phyloP scores from a whole-genome alignment of 345 rosid genomes.

The Litchi chinensis region DNA sequence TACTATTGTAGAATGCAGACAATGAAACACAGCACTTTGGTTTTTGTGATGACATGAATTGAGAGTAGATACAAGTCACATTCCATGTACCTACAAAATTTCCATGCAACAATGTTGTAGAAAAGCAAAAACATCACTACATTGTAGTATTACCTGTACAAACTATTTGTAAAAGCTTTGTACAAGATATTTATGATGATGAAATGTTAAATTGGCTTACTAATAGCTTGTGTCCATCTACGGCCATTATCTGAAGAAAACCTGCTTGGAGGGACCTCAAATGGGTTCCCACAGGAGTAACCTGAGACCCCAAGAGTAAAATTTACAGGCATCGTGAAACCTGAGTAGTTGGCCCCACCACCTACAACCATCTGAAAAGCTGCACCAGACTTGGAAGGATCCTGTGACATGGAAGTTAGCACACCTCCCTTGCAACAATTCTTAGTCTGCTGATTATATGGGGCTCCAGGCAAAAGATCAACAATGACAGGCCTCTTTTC shows the following conservation, averaged over 20 bases:
- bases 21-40: constrained; percentile 90
- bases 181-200: too few species aligned
- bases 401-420: constrained; percentile 63
- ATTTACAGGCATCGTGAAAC: constrained; percentile 53
- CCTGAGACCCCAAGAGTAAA: constrained; percentile 68
- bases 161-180: too few species aligned
- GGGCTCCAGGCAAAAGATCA: constrained; percentile 75
- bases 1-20: constrained; percentile 67
- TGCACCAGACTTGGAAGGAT: constrained; percentile 44
- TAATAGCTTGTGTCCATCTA: constrained; percentile 74
- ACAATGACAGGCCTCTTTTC: constrained; percentile 59
- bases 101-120: not conserved
- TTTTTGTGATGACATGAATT: constrained; percentile 53
- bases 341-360: constrained; percentile 8
- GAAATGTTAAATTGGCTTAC: constrained; percentile 31
- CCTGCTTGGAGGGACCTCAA: constrained; percentile 48
- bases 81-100: constrained; percentile 69
- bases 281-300: constrained; percentile 55
- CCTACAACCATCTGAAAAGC: constrained; percentile 56
- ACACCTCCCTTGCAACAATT: constrained; percentile 89
- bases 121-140: too few species aligned
- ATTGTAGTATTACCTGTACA: too few species aligned
- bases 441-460: constrained; percentile 48
- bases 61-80: constrained; percentile 70
- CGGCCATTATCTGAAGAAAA: constrained; percentile 55